Evolutionary conservation across 495 filamentous ascomycete genomes (phyloP), one percentile per base, ranked within the genome.

Genomic region (Pyrenopolyporus hunteri): DNA sequence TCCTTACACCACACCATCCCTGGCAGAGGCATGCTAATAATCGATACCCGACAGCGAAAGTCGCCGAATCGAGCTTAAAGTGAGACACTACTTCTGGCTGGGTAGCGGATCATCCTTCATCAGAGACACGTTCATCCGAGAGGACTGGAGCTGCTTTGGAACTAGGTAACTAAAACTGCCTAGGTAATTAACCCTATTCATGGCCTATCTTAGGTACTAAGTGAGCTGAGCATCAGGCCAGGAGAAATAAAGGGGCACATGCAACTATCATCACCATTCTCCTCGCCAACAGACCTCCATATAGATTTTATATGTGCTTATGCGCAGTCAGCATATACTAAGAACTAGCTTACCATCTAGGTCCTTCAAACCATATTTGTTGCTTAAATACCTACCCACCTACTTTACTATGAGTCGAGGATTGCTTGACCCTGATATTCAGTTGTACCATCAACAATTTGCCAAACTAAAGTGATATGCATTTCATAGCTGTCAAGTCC

Each of bases 91-190:
- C 51, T 16, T 57, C 56, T 51, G 50, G 3, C 9, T 35, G 40
- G 45, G 37, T 7, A 46, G 42, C 17, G 10, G 40, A 43, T 54
- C 48, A 49, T 39, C 57, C 57, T 20, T 57, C 42, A 13, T 57
- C 45, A 66, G 52, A 64, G 60, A 66, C 63, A 66, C 39, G 40
- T 60, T 66, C 46, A 57, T 29, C 63, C 63, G 39, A 60, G 14
- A 45, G 63, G 48, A 48, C 47, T n/a, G n/a, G n/a, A 40, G 46
- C 32, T 29, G 45, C 22, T 31, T 36, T 55, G 49, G 61, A 51
- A 59, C 59, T 43, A 56, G 45, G 50, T 46, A 57, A 53, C 54
- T n/a, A n/a, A n/a, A n/a, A n/a, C n/a, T n/a, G n/a, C n/a, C n/a
- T n/a, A n/a, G n/a, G n/a, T n/a, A n/a, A n/a, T n/a, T n/a, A n/a